Conservation (phyloP, 371 early-diverging fungal genomes). For the Cokeromyces recurvatus region DNA sequence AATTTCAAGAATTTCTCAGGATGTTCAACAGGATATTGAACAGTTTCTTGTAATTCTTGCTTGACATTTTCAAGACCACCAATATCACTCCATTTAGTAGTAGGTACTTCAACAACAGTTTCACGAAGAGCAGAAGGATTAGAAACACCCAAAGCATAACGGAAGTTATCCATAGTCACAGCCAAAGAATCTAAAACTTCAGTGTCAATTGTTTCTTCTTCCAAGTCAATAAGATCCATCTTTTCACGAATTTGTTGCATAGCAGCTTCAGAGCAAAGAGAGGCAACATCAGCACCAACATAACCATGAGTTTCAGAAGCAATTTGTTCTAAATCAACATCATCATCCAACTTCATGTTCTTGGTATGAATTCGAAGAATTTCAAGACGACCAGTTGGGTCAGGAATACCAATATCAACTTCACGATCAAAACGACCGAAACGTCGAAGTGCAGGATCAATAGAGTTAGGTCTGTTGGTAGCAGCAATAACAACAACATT, state of each 20-base stretch:
- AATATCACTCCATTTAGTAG: conserved; percentile 97
- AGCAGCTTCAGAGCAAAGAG: conserved; percentile 99
- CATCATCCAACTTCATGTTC: conserved; percentile 98
- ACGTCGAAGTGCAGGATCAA: conserved; percentile 99
- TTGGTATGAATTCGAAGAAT: conserved; percentile 99
- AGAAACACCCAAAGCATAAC: conserved; percentile 93
- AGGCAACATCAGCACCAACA: conserved; percentile 99
- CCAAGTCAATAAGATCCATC: conserved; percentile 98
- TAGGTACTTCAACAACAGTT: conserved; percentile 99
- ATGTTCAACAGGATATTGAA: conserved; percentile 99
- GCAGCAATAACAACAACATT: conserved; percentile 98
- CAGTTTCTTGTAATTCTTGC: conserved; percentile 99
- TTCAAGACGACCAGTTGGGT: conserved; percentile 98
- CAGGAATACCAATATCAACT: conserved; percentile 99
- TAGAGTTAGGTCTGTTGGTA: conserved; percentile 98
- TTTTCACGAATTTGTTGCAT: conserved; percentile 99
- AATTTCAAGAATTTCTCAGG: conserved; percentile 99
- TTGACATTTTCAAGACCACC: conserved; percentile 99
- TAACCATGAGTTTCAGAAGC: conserved; percentile 99
- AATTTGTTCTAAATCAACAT: conserved; percentile 98
- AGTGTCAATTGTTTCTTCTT: conserved; percentile 98
- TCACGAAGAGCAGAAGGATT: conserved; percentile 99
- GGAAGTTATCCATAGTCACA: conserved; percentile 99
- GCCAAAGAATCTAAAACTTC: conserved; percentile 96
- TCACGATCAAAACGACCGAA: conserved; percentile 99